Conservation (phyloP, 805 yeast genomes). For the Candida tibetensis region DNA sequence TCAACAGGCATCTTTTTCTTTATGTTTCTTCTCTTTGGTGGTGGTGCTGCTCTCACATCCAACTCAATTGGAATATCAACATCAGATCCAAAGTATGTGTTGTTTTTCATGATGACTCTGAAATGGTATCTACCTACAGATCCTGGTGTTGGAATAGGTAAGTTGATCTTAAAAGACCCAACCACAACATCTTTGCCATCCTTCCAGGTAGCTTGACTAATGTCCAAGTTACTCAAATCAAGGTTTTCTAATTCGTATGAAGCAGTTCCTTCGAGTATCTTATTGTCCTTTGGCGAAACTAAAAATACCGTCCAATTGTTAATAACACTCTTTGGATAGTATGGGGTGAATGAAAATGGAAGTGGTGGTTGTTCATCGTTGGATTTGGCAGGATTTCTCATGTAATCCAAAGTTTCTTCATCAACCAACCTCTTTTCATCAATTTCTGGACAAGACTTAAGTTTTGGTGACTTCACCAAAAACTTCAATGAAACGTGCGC, state of each 20-base stretch:
- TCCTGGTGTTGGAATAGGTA: constrained; percentile 76
- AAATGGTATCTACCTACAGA: constrained; percentile 63
- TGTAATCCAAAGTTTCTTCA: constrained; percentile 58
- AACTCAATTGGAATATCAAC: constrained; percentile 66
- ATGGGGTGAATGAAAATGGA: constrained; percentile 69
- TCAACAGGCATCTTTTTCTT: constrained; percentile 26
- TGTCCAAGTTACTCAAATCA: constrained; percentile 53
- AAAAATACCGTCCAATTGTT: constrained; percentile 67
- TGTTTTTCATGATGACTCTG: constrained; percentile 66
- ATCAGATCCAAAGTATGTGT: constrained; percentile 81
- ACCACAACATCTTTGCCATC: constrained; percentile 43
- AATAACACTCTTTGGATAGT: constrained; percentile 58
- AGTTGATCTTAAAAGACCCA: constrained; percentile 73
- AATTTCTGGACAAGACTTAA: constrained; percentile 53
- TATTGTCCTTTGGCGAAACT: constrained; percentile 72
- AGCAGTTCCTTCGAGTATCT: constrained; percentile 60
- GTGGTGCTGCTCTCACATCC: constrained; percentile 60
- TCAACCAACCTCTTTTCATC: constrained; percentile 46
- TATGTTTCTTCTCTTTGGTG: constrained; percentile 24
- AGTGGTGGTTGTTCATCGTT: constrained; percentile 68
- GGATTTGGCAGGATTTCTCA: constrained; percentile 68
- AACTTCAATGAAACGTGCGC: constrained; percentile 77
- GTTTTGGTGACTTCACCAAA: constrained; percentile 68
- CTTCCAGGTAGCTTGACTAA: constrained; percentile 52
- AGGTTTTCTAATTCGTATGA: constrained; percentile 52